These are phyloP conservation scores for Fusarium sp. DNA, from an alignment of 2,329 filamentous ascomycete species.

Conservation along the genomic window DNA sequence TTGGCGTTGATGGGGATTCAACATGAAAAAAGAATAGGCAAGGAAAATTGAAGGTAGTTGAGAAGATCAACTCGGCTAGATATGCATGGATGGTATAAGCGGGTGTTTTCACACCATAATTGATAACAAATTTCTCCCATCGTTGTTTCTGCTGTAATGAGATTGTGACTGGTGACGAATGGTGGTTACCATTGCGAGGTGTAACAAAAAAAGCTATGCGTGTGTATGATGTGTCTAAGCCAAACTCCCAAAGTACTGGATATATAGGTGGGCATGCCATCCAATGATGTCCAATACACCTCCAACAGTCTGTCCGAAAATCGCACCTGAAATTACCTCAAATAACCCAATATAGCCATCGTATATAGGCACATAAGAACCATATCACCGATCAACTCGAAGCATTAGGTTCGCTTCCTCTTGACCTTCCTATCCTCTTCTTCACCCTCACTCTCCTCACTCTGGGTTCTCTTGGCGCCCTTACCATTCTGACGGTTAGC, in stretches of 20 bases:
- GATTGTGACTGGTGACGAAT: too few relatives aligned
- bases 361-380: not conserved
- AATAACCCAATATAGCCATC: not conserved
- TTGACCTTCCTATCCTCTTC: not conserved
- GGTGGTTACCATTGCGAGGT: not conserved
- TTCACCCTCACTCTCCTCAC: slow-evolving; percentile 23
- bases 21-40: slow-evolving; percentile 8
- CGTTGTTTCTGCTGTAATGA: not conserved
- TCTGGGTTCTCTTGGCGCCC: slow-evolving; percentile 22
- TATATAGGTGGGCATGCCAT: not conserved
- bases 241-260: not conserved
- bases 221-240: not conserved
- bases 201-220: not conserved
- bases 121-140: slow-evolving; percentile 1
- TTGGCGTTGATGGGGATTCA: slow-evolving; percentile 29
- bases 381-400: not conserved
- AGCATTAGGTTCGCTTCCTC: not conserved
- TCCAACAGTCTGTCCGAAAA: not conserved
- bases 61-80: slow-evolving; percentile 13
- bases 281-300: not conserved
- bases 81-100: slow-evolving; percentile 22
- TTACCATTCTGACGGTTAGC: slow-evolving; percentile 16
- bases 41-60: not conserved
- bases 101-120: slow-evolving; percentile 32
- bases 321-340: not conserved